Evolutionary conservation across 106 monocot species (phyloP).

Genomic region (Acorus calamus): DNA sequence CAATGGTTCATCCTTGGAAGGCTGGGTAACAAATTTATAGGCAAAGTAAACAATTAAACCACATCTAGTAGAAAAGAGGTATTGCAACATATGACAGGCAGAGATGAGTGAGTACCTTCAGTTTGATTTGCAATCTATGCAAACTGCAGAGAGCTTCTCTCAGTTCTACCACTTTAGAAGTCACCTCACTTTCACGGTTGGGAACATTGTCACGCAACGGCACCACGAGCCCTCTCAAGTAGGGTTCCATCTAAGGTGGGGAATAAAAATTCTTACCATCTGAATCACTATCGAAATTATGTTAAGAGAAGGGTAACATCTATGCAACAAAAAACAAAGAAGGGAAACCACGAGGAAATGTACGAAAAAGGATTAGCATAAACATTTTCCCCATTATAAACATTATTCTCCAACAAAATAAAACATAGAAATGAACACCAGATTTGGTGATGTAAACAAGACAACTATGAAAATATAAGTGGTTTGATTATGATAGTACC

Average conservation of each 20-base stretch:
- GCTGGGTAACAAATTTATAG: conserved; percentile 11
- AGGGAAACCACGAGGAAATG: no score
- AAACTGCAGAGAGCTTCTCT: conserved; percentile 34
- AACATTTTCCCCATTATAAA: no score
- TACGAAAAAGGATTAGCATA: no score
- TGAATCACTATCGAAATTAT: no score
- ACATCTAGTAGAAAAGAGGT: not conserved
- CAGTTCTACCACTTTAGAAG: conserved; percentile 26
- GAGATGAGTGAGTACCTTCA: conserved; percentile 30
- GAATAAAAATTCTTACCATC: no score
- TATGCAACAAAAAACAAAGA: no score
- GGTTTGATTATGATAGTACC: no score
- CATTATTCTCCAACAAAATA: no score
- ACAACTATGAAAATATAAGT: no score
- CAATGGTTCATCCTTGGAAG: conserved; percentile 41
- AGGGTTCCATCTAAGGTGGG: conserved; percentile 53
- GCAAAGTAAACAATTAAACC: not conserved
- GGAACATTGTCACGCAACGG: conserved; percentile 32
- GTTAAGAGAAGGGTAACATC: no score
- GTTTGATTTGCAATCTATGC: conserved; percentile 51
- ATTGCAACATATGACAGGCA: not conserved
- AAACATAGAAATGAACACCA: no score
- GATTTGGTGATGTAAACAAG: no score
- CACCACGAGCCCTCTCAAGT: conserved; percentile 39
- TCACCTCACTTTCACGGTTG: conserved; percentile 19